phyloP scores from a whole-genome alignment of 2,329 filamentous ascomycete genomes.

The Aureobasidium sp. region DNA sequence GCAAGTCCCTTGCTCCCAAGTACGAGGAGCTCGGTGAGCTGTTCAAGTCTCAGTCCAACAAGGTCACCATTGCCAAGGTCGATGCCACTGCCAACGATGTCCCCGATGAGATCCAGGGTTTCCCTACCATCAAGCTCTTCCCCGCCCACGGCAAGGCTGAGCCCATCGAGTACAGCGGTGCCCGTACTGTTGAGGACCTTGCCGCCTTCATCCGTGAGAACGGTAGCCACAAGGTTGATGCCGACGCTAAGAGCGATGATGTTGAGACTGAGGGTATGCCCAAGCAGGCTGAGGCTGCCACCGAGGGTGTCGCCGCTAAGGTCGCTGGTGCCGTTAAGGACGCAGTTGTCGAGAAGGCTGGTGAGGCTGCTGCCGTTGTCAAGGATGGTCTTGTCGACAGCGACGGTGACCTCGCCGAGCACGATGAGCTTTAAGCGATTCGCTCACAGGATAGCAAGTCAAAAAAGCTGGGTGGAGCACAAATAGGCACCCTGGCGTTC shows the following conservation, averaged over 20 bases:
- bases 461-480: neutral
- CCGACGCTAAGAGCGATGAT: conserved; percentile 48
- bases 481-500: neutral
- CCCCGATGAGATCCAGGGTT: conserved; percentile 91
- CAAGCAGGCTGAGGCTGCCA: conserved; percentile 37
- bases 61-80: conserved; percentile 75
- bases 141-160: conserved; percentile 79
- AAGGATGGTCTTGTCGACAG: conserved; percentile 20
- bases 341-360: conserved; percentile 23
- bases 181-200: conserved; percentile 85
- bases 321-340: conserved; percentile 28
- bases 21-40: conserved; percentile 57
- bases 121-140: conserved; percentile 99
- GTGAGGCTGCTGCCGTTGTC: conserved; percentile 29
- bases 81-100: conserved; percentile 95
- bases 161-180: conserved; percentile 79
- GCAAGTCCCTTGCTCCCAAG: conserved; percentile 61
- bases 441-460: neutral
- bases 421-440: conserved; percentile 65
- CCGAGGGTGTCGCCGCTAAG: conserved; percentile 24
- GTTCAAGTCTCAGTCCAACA: conserved; percentile 46
- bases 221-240: conserved; percentile 76
- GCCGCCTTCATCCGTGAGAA: conserved; percentile 90
- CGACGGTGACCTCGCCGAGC: conserved; percentile 34
- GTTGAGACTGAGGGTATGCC: conserved; percentile 41